Evolutionary conservation across 192 early-diverging fungal species (phyloP).

Genomic region (Powellomyces hirtus): DNA sequence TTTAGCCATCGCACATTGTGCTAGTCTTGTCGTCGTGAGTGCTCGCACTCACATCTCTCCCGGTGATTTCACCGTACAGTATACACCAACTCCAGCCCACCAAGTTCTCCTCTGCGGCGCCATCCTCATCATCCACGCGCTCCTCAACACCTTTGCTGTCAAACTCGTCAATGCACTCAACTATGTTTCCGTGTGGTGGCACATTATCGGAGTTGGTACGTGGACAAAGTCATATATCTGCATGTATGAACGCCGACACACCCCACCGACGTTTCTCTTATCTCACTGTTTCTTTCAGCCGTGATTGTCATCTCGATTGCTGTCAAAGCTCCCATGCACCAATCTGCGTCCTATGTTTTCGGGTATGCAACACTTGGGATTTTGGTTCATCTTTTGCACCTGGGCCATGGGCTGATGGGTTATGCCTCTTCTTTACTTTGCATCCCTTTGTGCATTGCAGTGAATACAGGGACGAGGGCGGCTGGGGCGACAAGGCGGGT

Average conservation of each 20-base stretch:
- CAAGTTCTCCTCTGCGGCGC: background rate
- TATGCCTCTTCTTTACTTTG: background rate
- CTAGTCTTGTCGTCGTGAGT: too few species aligned
- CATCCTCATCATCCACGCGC: background rate
- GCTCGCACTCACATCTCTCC: too few species aligned
- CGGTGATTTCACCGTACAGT: background rate
- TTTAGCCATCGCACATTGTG: too few species aligned
- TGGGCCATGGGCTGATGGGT: background rate
- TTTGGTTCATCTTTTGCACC: conserved; percentile 4
- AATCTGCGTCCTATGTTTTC: background rate
- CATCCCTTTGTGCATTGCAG: too few species aligned
- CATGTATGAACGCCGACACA: too few species aligned
- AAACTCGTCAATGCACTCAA: conserved; percentile 3
- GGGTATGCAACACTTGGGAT: too few species aligned
- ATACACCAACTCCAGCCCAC: background rate
- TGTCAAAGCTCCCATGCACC: background rate
- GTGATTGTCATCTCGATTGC: background rate
- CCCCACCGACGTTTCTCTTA: background rate
- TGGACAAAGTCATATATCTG: conserved; percentile 29
- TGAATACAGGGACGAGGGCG: background rate
- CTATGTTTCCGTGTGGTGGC: conserved; percentile 29
- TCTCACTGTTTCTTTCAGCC: background rate
- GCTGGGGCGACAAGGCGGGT: background rate
- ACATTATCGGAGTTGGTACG: conserved; percentile 27
- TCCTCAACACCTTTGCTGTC: conserved; percentile 13